Percentiles rank a stretch among this genome's conserved stretches.
Evolutionary conservation across 75 land plant species (phyloP).

Genomic region (Picea glauca): DNA sequence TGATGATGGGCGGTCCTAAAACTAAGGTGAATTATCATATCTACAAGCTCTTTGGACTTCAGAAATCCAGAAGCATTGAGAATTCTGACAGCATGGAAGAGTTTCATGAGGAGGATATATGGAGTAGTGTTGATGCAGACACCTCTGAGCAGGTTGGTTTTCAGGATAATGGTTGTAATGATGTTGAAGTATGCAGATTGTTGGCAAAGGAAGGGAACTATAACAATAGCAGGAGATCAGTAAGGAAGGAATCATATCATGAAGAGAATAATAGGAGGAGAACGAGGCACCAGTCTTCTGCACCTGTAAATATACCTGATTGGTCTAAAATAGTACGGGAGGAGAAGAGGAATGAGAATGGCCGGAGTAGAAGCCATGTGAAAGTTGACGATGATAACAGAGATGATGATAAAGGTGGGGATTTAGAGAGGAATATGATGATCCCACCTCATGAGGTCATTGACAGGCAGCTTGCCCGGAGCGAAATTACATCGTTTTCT

Average conservation of each 20-base stretch:
- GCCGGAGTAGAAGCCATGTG: neutral
- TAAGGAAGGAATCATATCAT: neutral
- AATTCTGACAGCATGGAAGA: neutral
- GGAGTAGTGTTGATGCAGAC: neutral
- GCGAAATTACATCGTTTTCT: slow-evolving; percentile 59
- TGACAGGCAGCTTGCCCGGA: slow-evolving; percentile 47
- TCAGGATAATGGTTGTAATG: neutral
- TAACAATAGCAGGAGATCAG: neutral
- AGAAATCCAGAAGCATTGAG: neutral
- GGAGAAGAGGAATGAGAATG: slow-evolving; percentile 7
- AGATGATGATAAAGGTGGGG: slow-evolving; percentile 16
- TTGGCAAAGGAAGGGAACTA: neutral
- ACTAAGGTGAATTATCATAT: neutral
- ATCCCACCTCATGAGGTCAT: slow-evolving; percentile 74
- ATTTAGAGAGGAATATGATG: slow-evolving; percentile 17
- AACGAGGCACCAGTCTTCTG: slow-evolving; percentile 34
- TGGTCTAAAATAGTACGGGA: slow-evolving; percentile 42
- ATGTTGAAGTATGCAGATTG: neutral
- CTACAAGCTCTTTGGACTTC: neutral
- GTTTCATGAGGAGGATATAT: slow-evolving; percentile 4
- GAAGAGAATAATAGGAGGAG: neutral
- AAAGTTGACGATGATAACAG: neutral
- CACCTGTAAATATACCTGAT: slow-evolving; percentile 68
- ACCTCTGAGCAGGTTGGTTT: neutral
- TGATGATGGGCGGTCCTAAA: neutral